These are phyloP conservation scores for Kodamaea jinghongensis DNA, from an alignment of 805 yeast genomes.

Conservation along the genomic window DNA sequence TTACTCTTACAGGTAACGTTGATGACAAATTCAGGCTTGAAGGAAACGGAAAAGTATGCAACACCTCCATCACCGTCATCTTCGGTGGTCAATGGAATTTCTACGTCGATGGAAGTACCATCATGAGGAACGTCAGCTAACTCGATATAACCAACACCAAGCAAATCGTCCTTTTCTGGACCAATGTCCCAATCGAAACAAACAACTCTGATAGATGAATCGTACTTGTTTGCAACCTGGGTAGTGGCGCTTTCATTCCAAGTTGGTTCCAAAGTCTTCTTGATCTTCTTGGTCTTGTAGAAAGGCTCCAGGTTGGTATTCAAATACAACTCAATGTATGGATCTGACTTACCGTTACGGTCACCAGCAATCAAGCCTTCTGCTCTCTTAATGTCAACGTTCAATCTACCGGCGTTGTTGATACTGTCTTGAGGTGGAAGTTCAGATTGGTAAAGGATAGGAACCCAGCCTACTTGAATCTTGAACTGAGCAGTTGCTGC, in stretches of 20 bases:
- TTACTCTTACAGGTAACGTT: conserved; percentile 34
- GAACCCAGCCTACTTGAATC: conserved; percentile 74
- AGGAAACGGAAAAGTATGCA: conserved; percentile 55
- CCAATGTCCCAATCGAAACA: conserved; percentile 94
- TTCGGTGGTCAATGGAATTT: conserved; percentile 48
- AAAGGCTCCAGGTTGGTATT: conserved; percentile 58
- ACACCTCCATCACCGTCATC: conserved; percentile 61
- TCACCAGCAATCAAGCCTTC: conserved; percentile 79
- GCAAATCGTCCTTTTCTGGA: conserved; percentile 74
- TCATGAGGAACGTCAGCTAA: conserved; percentile 49
- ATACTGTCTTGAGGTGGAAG: conserved; percentile 75
- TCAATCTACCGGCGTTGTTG: conserved; percentile 69
- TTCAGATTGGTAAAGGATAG: conserved; percentile 51
- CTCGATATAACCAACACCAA: conserved; percentile 63
- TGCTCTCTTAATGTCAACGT: conserved; percentile 61
- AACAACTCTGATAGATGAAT: conserved; percentile 54
- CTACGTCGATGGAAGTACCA: conserved; percentile 43
- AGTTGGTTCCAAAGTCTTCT: conserved; percentile 85
- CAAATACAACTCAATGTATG: conserved; percentile 68
- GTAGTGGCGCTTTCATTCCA: conserved; percentile 74
- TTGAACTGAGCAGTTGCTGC: conserved; percentile 51
- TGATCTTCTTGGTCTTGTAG: conserved; percentile 73
- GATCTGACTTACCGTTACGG: conserved; percentile 90
- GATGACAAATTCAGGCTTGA: conserved; percentile 69
- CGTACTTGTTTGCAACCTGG: conserved; percentile 59